phyloP scores from a whole-genome alignment of 2,329 filamentous ascomycete genomes.

The Camillea tinctor region DNA sequence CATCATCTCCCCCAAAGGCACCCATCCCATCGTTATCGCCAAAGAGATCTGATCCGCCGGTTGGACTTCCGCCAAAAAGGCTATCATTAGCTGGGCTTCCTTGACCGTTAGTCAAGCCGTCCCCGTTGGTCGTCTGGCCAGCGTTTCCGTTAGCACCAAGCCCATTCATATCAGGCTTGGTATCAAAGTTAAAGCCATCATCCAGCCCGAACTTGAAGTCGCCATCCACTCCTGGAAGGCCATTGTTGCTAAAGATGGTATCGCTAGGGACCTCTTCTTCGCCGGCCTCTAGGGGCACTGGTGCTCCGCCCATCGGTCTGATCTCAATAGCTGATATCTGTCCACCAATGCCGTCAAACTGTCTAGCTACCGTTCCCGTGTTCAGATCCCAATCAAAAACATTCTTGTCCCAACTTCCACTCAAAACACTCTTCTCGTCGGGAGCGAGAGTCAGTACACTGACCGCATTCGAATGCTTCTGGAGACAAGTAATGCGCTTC shows the following conservation, averaged over 20 bases:
- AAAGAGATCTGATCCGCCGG: conserved; percentile 74
- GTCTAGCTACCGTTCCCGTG: conserved; percentile 71
- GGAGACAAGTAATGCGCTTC: conserved; percentile 78
- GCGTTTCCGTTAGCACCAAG: conserved; percentile 33
- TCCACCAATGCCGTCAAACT: conserved; percentile 73
- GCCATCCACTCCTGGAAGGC: conserved; percentile 57
- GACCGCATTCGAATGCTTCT: conserved; percentile 86
- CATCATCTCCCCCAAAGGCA: conserved; percentile 78
- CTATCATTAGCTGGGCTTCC: conserved; percentile 73
- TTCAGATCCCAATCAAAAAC: conserved; percentile 95
- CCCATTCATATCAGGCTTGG: conserved; percentile 32
- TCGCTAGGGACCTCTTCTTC: conserved; percentile 58
- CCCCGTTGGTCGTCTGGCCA: conserved; percentile 31
- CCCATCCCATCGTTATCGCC: conserved; percentile 68
- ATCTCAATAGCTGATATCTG: conserved; percentile 90
- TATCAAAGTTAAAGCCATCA: conserved; percentile 35
- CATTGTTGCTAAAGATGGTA: conserved; percentile 77
- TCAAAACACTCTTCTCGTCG: conserved; percentile 84
- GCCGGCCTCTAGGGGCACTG: conserved; percentile 70
- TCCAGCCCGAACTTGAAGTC: conserved; percentile 40
- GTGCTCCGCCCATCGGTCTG: conserved; percentile 71
- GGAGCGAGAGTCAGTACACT: conserved; percentile 79
- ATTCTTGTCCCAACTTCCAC: conserved; percentile 94
- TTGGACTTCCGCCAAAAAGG: conserved; percentile 75
- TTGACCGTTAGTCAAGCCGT: conserved; percentile 55